Conservation (phyloP, 371 early-diverging fungal genomes). For the Apophysomyces sp. region DNA sequence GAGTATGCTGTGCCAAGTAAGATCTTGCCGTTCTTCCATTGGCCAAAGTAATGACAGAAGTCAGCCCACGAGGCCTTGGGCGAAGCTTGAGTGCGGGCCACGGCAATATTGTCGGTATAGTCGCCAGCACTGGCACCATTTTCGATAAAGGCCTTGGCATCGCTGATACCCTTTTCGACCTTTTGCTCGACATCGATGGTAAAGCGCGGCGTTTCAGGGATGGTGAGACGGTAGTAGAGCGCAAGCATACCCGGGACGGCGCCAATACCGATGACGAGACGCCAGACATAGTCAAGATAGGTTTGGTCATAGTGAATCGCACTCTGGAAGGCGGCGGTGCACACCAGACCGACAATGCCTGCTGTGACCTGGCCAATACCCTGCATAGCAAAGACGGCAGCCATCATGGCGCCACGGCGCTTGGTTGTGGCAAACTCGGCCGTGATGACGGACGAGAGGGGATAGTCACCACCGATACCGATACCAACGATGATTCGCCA, state of each 20-base stretch:
- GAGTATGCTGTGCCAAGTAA: constrained; percentile 49
- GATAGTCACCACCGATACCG: constrained; percentile 82
- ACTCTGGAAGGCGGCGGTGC: constrained; percentile 55
- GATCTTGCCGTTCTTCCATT: constrained; percentile 47
- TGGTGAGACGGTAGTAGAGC: constrained; percentile 76
- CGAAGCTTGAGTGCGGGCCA: constrained; percentile 17
- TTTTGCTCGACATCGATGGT: constrained; percentile 72
- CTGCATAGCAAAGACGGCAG: constrained; percentile 87
- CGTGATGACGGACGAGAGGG: constrained; percentile 77
- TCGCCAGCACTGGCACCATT: constrained; percentile 50
- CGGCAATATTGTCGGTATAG: constrained; percentile 29
- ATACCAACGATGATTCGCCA: constrained; percentile 80
- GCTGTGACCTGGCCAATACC: constrained; percentile 79
- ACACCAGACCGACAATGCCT: constrained; percentile 63
- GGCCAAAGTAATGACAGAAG: constrained; percentile 53
- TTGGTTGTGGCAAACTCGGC: constrained; percentile 79
- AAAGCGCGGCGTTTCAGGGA: constrained; percentile 86
- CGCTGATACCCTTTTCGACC: constrained; percentile 56
- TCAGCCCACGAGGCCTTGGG: constrained; percentile 25
- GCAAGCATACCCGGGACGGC: constrained; percentile 64
- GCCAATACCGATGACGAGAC: constrained; percentile 70
- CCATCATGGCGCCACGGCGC: constrained; percentile 81
- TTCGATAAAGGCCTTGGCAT: constrained; percentile 46
- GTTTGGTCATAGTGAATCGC: constrained; percentile 52
- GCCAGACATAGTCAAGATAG: constrained; percentile 78